Base-by-base conservation (phyloP, 345 rosid genomes). In the Boechera stricta region DNA sequence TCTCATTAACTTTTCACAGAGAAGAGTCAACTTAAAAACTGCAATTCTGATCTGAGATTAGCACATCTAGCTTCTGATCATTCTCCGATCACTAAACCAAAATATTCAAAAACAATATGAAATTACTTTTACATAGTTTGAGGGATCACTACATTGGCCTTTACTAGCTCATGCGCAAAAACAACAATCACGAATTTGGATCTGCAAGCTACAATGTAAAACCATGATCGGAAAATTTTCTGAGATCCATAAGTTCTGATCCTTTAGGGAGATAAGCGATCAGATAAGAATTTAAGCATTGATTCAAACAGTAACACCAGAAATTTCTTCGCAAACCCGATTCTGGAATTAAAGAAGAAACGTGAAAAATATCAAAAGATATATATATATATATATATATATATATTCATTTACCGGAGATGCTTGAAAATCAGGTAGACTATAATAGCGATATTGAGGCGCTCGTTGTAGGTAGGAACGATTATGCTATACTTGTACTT, bases 401-500 rank as follows among this genome's bases (percentile, higher is more conserved):
- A 16, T 3, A n/a, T 4, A 41, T 33, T 51, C 16, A 42, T 10
- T 57, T 72, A 90, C 98, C 84, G 83, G 75, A 95, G 94, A 84
- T 92, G 97, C 82, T 95, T 92, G 89, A 89, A 95, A 83, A 92
- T 71, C 67, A 95, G 97, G 86, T 88, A 95, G 80, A 89, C 91
- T 69, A 92, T 59, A 63, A 95, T 83, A 47, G 98, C 90, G 74
- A 95, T 88, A 79, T 95, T 95, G 76, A 92, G 90, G 32, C 94
- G 97, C 84, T 95, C 99, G 83, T 95, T 92, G 89, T 89, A 92
- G 1, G 99, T 95, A 12, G 98, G 98, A 52, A 95, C 74, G 63
- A 95, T 87, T 59, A 95, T 82, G 77, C 98, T 95, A 85, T 88
- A 92, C 84, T 88, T 91, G 70, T 85, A 78, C 69, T 78, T 83